Conservation (phyloP, 768 basidiomycete genomes). For the Mrakia frigida region DNA sequence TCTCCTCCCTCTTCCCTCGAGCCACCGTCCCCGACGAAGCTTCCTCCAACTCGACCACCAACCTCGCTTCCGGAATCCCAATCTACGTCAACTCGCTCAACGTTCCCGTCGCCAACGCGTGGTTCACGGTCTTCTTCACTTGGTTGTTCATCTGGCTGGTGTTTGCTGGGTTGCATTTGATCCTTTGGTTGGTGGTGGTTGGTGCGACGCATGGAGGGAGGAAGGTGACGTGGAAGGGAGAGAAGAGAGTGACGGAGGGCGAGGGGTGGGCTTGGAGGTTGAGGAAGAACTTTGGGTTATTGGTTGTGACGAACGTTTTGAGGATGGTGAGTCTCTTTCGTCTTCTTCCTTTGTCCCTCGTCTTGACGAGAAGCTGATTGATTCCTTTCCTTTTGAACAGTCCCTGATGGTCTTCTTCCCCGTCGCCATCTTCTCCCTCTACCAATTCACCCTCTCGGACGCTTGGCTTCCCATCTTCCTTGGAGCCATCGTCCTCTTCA, state of each 20-base stretch:
- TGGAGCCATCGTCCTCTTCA: constrained; percentile 63
- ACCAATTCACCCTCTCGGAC: constrained; percentile 85
- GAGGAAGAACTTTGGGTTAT: constrained; percentile 20
- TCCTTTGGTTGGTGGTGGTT: constrained; percentile 53
- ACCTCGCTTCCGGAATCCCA: constrained; percentile 68
- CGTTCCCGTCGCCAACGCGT: constrained; percentile 80
- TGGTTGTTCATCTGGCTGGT: constrained; percentile 65
- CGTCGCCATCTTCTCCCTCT: constrained; percentile 69
- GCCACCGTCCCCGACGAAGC: constrained; percentile 38
- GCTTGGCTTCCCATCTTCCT: constrained; percentile 80
- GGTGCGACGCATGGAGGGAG: constrained; percentile 36
- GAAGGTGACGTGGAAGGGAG: constrained; percentile 13
- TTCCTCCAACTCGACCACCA: constrained; percentile 38
- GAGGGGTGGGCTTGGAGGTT: constrained; percentile 23
- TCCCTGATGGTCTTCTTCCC: constrained; percentile 61
- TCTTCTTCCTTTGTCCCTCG: background rate
- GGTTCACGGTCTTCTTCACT: constrained; percentile 79
- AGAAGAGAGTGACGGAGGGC: background rate
- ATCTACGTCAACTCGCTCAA: constrained; percentile 71
- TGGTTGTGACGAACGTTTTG: constrained; percentile 24
- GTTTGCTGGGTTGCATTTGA: constrained; percentile 51
- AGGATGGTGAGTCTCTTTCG: constrained; percentile 28
- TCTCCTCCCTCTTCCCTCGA: constrained; percentile 32
- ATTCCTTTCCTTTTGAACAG: constrained; percentile 46
- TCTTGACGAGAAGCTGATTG: background rate